Conservation (phyloP, 176 grass and related monocot species). For the Olyra latifolia region DNA sequence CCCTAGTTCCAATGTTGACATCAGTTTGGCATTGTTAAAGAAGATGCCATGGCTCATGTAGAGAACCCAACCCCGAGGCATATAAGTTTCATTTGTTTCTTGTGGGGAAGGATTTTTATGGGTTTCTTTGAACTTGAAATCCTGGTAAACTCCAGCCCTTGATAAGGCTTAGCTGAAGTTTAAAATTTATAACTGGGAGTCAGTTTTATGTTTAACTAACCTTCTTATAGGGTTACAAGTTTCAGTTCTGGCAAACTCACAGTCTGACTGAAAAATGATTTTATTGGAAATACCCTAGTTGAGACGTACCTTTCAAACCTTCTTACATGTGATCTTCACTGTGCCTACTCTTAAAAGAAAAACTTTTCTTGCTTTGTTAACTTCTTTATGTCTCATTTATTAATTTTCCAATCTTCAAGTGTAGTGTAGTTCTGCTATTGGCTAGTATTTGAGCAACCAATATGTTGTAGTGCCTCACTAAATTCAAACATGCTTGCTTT, state of each 20-base stretch:
- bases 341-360: neutral
- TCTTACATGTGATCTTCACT: neutral
- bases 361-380: neutral
- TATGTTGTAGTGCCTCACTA: neutral
- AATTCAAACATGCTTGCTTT: neutral
- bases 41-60: constrained; percentile 4
- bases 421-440: neutral
- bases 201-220: neutral
- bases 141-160: neutral
- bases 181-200: neutral
- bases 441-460: neutral
- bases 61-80: neutral
- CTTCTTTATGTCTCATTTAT: neutral
- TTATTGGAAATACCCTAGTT: neutral
- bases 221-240: neutral
- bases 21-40: neutral
- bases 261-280: neutral
- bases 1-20: neutral
- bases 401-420: constrained; percentile 14
- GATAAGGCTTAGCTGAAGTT: neutral
- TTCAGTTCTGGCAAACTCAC: neutral
- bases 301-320: neutral
- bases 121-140: neutral
- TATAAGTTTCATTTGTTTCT: neutral
- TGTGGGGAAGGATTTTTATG: neutral